Base-by-base conservation (phyloP, 495 filamentous ascomycete species). In the Aspergillus asperescens region DNA sequence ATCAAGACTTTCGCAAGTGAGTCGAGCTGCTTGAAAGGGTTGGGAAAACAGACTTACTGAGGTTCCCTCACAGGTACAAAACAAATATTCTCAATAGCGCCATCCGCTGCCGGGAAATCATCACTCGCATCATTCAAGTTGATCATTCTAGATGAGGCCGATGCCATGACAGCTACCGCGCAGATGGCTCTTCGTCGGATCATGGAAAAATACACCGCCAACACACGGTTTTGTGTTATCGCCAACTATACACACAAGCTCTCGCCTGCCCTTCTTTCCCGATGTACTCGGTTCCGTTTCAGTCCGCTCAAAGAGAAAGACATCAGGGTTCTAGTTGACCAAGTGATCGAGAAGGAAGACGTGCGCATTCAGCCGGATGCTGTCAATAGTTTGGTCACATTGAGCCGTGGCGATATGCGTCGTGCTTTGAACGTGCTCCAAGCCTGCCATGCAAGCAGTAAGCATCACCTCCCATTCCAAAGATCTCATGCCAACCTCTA, bases 191-290 rank as follows among this genome's bases (percentile, higher is more conserved):
- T 99, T 23, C 83, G 93, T 55, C 74, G 93, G 37, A 99, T 99
- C 51, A 99, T 99, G 94, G 93, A 99, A 64, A 93, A 94, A 68
- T 99, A 97, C 71, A 99, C 93, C 0, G 89, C 90, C 52, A 97
- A 99, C 72, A 96, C 93, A 0, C 80, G 93, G 45, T 99, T 99
- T 70, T 96, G 92, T 71, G 89, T 99, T 60, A 96, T 99, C 52
- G 94, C 94, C 59, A 99, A 99, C 69, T 99, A 99, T 66, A 95
- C 93, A 25, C 93, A 99, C 73, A 99, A 97, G 67, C 83, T 99
- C n/a, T 91, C 88, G 5, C 91, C 93, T 0, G 93, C 93, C 0
- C 76, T 99, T 7, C 79, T 99, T 15, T 96, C 90, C 25, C 77
- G 93, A 56, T 99, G 93, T 70, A 97, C 93, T 2, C 77, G 93